Base-by-base conservation (phyloP, 805 yeast genomes). In the Dipodascus albidus region DNA sequence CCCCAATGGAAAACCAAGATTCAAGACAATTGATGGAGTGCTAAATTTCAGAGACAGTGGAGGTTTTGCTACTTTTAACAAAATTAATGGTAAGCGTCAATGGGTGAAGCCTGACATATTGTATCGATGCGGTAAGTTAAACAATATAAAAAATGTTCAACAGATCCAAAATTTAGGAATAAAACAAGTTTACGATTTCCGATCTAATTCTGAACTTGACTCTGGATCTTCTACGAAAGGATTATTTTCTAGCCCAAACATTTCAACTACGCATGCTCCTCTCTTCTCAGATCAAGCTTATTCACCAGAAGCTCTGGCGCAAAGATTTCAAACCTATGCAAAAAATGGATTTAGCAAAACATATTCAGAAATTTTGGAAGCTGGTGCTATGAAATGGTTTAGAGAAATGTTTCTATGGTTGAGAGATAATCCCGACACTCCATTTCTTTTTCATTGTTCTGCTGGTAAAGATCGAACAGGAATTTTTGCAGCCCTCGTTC, bases 401-500 rank as follows among this genome's bases (percentile, higher is more conserved):
- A 64, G 61, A 2, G 70, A 79, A 3, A 27, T 56, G 2, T 82
- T 77, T 62, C 72, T 69, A 49, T 63, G 64, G 6, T 74, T 87
- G 31, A 70, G 81, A 49, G 87, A 83, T 54, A 64, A 71, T 44
- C 75, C 80, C 2, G 65, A 69, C n/a, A 70, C 68, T 20, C 76
- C 78, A 1, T 68, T 87, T 54, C 67, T 83, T 8, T 79, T 82
- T 65, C 91, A 86, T 63, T 87, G 95, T 67, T 79, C 90, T 2
- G 91, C 91, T 1, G 96, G 96, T 1, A 87, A 87, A 65, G 96
- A 87, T 64, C 75, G 95, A 48, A 87, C 96, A 0, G 96, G 95
- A 0, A 73, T 86, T 14, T 64, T 85, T 58, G 77, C 82, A 1
- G 85, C 87, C 81, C 65, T 87, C 56, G 70, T 87, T 3, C 70